Percentiles rank a stretch among this genome's conserved stretches.
phyloP scores from a whole-genome alignment of 352 stramenopile genomes.

The Halophytophthora batemanensis region DNA sequence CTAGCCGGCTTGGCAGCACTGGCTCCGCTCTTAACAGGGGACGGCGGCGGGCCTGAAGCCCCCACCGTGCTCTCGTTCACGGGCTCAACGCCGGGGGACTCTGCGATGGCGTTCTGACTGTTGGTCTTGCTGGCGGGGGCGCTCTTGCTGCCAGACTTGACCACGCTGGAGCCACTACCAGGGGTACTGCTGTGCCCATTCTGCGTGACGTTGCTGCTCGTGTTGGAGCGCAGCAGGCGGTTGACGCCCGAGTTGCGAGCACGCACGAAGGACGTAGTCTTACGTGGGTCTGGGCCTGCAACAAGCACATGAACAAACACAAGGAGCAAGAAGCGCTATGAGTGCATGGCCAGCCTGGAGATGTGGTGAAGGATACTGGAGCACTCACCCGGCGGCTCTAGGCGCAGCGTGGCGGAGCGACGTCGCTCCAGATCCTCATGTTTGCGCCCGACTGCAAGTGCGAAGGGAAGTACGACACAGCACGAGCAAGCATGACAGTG shows the following conservation, averaged over 20 bases:
- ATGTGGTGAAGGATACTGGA: background rate
- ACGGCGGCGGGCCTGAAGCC: conserved; percentile 3
- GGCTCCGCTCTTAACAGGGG: conserved; percentile 9
- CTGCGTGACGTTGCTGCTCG: conserved; percentile 26
- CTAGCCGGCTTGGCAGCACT: conserved; percentile 3
- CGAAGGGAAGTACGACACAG: conserved; percentile 7
- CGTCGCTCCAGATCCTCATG: conserved; percentile 67
- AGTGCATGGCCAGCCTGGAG: background rate
- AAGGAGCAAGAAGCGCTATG: too few relatives aligned
- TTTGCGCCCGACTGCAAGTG: conserved; percentile 45
- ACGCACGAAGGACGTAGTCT: conserved; percentile 48
- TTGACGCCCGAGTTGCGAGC: conserved; percentile 61
- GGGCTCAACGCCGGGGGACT: conserved; percentile 6
- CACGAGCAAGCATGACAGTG: conserved; percentile 11
- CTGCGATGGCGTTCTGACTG: conserved; percentile 7
- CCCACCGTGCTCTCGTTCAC: conserved; percentile 14
- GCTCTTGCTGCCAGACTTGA: conserved; percentile 20
- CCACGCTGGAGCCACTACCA: conserved; percentile 7
- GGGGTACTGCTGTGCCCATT: conserved; percentile 13
- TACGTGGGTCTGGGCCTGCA: conserved; percentile 48
- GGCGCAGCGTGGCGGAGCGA: conserved; percentile 48
- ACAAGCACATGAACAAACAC: background rate
- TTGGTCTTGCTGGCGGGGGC: conserved; percentile 14
- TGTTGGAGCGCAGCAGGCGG: conserved; percentile 47
- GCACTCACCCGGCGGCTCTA: conserved; percentile 58